Conservation (phyloP, 2,329 filamentous ascomycete genomes). For the Sporothrix euskadiensis region DNA sequence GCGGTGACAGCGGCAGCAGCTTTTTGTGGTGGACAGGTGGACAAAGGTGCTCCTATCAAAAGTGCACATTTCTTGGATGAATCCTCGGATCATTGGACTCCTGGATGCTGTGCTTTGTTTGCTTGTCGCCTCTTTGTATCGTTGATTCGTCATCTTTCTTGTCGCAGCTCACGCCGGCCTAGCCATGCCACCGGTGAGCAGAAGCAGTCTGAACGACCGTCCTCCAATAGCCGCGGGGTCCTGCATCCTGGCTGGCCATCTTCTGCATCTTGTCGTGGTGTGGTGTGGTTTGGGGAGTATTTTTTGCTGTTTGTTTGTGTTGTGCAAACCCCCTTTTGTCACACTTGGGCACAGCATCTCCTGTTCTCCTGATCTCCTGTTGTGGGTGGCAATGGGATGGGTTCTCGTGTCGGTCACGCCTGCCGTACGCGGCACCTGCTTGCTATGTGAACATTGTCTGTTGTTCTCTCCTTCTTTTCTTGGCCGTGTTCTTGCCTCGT, state of each 20-base stretch:
- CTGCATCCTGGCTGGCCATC: background rate
- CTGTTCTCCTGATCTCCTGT: background rate
- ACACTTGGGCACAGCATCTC: conserved; percentile 2
- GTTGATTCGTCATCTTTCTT: background rate
- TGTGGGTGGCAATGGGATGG: background rate
- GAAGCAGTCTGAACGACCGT: too few species aligned
- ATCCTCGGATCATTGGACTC: background rate
- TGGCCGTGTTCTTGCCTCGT: background rate
- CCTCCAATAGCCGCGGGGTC: background rate
- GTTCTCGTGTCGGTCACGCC: background rate
- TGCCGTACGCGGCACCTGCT: background rate
- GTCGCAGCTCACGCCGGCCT: background rate
- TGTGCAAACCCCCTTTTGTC: conserved; percentile 14
- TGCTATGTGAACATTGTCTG: background rate
- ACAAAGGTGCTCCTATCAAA: background rate
- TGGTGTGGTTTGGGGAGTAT: background rate
- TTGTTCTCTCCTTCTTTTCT: background rate
- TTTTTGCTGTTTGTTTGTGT: background rate
- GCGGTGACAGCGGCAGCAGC: background rate
- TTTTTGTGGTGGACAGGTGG: background rate
- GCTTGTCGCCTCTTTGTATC: background rate
- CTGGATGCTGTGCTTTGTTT: background rate
- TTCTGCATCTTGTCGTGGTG: background rate
- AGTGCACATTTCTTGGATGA: background rate
- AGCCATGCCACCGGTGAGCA: background rate